Base-by-base conservation (phyloP, 192 early-diverging fungal genomes). In the Linnemannia hyalina region DNA sequence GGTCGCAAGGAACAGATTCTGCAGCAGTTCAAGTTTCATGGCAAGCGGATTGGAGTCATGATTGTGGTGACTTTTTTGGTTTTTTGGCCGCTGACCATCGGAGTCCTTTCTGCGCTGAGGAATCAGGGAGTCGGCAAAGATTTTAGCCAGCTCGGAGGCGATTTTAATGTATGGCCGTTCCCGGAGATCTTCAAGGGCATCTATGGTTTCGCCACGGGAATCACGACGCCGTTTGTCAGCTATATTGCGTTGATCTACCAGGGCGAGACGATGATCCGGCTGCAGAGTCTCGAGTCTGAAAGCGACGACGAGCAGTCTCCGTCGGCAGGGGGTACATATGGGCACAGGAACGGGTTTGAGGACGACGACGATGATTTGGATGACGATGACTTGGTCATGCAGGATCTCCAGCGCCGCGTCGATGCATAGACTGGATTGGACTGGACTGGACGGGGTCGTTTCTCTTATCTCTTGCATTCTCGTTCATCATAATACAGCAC, bases 61-160 rank as follows among this genome's bases (percentile, higher is more conserved):
- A 80, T 74, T 36, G 29, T 80, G 40, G 78, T 52, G 16, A 73
- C 78, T 0, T 80, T 80, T 65, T 32, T 80, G 22, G 55, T 80
- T 20, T 80, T 80, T 73, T 80, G 78, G 78, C 78, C 78, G 7
- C 26, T 80, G 7, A 80, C 78, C 9, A 80, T 80, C 71, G 78
- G 52, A 29, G 63, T 80, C 57, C 57, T 80, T 18, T n/a, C 71
- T 7, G 41, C 22, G 16, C 18, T 80, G 52, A 80, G 26, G 40
- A 47, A 4, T 38, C 40, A 44, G 15, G 78, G 78, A 9, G 32
- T 80, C 26, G 78, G 78, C 16, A 63, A 47, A 38, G 78, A 80
- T 42, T 20, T 46, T 73, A 57, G 78, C 46, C 70, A 44, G 26
- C 54, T 65, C 0, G 71, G 71, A 2, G 78, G 78, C 11, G 78